phyloP scores from a whole-genome alignment of 139 green algal species.

The Diplosphaera chodatii region DNA sequence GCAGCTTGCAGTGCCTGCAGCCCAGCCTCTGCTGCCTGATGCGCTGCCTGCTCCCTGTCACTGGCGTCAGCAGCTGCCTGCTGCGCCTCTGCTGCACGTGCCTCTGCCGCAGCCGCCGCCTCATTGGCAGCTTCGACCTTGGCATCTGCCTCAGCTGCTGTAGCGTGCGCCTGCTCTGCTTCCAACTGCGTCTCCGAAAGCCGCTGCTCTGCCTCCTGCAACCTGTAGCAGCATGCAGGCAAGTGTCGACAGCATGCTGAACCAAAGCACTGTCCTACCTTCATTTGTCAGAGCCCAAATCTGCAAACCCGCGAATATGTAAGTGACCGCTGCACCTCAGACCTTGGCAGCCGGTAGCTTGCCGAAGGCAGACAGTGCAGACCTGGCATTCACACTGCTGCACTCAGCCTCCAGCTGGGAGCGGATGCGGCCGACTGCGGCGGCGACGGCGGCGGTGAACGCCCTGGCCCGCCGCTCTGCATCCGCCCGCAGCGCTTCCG shows the following conservation, averaged over 20 bases:
- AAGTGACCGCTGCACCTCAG: too few relatives aligned
- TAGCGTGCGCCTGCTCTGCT: slow-evolving; percentile 8
- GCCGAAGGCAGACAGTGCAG: too few relatives aligned
- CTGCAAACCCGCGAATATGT: too few relatives aligned
- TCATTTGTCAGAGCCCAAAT: too few relatives aligned
- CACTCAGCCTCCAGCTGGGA: slow-evolving; percentile 39
- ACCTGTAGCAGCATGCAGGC: not conserved
- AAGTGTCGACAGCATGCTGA: too few relatives aligned
- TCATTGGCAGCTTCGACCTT: slow-evolving; percentile 27
- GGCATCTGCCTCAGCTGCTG: slow-evolving; percentile 21
- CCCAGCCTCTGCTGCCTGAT: not conserved
- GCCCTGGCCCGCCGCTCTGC: slow-evolving; percentile 36
- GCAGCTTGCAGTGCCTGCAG: not conserved
- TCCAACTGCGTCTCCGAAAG: slow-evolving; percentile 4
- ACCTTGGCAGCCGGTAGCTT: too few relatives aligned
- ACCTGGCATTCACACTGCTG: slow-evolving; percentile 31
- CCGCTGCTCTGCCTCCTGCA: not conserved
- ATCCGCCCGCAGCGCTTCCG: slow-evolving; percentile 31
- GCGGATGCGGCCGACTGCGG: slow-evolving; percentile 34
- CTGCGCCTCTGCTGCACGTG: slow-evolving; percentile 20
- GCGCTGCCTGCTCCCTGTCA: not conserved
- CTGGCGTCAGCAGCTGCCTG: not conserved
- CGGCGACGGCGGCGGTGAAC: slow-evolving; percentile 50
- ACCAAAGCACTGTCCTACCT: too few relatives aligned
- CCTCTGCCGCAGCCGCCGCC: too few relatives aligned